phyloP scores from a whole-genome alignment of 73 alveolate genomes.

The Tetrahymena thermophila region DNA sequence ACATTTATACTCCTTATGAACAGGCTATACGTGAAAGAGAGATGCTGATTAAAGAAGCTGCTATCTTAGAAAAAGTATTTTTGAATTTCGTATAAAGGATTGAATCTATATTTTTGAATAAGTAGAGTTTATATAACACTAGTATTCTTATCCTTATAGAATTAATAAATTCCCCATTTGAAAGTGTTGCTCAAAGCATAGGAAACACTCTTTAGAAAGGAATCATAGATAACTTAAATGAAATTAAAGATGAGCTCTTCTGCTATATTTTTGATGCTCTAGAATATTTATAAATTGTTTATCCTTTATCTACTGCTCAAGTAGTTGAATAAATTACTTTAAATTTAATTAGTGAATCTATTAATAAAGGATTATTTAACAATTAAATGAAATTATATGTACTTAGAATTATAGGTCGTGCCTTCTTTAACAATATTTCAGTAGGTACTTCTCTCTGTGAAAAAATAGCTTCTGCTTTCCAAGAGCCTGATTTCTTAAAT shows the following conservation, averaged over 20 bases:
- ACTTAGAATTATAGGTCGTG: not conserved
- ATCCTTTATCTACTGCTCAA: not conserved
- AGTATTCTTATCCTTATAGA: not conserved
- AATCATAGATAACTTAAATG: not conserved
- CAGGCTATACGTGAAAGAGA: not conserved
- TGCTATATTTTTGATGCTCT: not conserved
- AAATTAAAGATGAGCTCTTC: not conserved
- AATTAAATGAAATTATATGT: not conserved
- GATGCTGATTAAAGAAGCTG: not conserved
- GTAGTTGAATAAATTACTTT: not conserved
- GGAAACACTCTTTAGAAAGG: not conserved
- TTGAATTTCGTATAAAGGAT: not conserved
- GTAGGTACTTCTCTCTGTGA: not conserved
- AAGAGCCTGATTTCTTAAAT: not conserved
- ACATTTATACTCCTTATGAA: not conserved
- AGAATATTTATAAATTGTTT: not conserved
- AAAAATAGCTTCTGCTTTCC: not conserved
- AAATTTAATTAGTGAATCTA: not conserved
- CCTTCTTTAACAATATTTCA: not conserved
- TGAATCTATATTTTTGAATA: not conserved
- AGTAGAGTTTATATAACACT: not conserved
- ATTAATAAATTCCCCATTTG: not conserved
- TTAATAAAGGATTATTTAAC: not conserved
- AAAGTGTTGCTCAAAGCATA: not conserved
- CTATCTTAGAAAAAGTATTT: not conserved